phyloP scores from a whole-genome alignment of 768 basidiomycete genomes.

The Leucosporidium yakuticum region DNA sequence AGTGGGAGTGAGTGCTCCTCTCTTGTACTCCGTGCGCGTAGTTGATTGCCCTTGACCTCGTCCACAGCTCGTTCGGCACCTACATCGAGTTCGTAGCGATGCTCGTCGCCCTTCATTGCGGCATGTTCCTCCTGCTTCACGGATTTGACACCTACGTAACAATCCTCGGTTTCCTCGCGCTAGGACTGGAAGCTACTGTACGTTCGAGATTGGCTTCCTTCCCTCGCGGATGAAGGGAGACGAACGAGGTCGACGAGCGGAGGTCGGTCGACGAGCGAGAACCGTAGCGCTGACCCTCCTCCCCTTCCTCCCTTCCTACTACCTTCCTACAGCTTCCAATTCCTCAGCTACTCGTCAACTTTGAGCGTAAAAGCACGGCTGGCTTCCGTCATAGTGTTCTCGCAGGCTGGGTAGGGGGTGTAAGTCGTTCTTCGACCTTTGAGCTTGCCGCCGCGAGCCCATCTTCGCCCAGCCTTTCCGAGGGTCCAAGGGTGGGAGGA shows the following conservation, averaged over 20 bases:
- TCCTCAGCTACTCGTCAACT: constrained; percentile 34
- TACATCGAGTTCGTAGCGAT: constrained; percentile 35
- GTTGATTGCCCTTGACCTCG: neutral
- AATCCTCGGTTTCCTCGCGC: constrained; percentile 31
- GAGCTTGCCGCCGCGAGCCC: too few relatives aligned
- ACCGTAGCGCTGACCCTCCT: too few relatives aligned
- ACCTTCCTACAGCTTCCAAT: constrained; percentile 23
- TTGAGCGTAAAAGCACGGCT: constrained; percentile 26
- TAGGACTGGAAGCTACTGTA: constrained; percentile 36
- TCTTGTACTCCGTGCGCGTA: neutral
- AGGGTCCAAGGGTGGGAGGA: too few relatives aligned
- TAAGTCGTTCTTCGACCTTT: neutral
- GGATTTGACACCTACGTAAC: constrained; percentile 23
- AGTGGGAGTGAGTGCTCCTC: constrained; percentile 17
- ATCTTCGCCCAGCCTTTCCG: too few relatives aligned
- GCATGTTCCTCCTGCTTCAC: constrained; percentile 29
- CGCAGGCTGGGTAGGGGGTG: constrained; percentile 32
- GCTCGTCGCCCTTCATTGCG: constrained; percentile 23
- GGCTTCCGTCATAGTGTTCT: constrained; percentile 30
- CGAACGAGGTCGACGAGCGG: too few relatives aligned
- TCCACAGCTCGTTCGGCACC: neutral
- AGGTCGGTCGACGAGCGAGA: too few relatives aligned
- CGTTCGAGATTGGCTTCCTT: neutral
- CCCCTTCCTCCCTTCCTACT: too few relatives aligned
- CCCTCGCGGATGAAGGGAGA: neutral